Conservation (phyloP, 106 monocot species). For the Allium sativum region DNA sequence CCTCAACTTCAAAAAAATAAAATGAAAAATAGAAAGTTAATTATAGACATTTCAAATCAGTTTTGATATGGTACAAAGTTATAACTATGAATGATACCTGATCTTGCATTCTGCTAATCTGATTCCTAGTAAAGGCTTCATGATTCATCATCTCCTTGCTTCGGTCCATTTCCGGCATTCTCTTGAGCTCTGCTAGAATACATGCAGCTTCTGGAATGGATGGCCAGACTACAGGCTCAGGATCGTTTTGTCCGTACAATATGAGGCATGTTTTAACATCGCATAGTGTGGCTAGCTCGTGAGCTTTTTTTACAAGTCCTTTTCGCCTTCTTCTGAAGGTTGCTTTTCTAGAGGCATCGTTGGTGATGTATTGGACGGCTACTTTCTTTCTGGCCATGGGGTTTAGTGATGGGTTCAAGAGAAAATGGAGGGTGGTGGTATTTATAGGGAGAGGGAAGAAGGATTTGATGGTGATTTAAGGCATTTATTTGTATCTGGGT, state of each 20-base stretch:
- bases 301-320: conserved; percentile 34
- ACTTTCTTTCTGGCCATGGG: conserved; percentile 42
- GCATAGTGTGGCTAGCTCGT: conserved; percentile 30
- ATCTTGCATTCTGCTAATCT: conserved; percentile 19
- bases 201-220: conserved; percentile 5
- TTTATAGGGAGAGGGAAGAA: too few species aligned
- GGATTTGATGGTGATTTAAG: too few species aligned
- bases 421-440: too few species aligned
- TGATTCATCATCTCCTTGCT: conserved; percentile 42
- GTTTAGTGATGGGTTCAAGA: too few species aligned
- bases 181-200: conserved; percentile 26
- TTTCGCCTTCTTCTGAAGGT: conserved; percentile 37
- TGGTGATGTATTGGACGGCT: conserved; percentile 24
- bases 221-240: conserved; percentile 34
- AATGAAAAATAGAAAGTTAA: too few species aligned
- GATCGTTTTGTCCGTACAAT: conserved; percentile 19
- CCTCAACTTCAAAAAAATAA: neutral
- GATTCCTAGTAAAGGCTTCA: conserved; percentile 29
- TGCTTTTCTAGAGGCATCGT: conserved; percentile 23
- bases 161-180: conserved; percentile 35
- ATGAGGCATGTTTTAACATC: conserved; percentile 30
- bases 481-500: too few species aligned
- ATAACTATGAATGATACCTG: neutral
- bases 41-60: too few species aligned
- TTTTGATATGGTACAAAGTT: too few species aligned